Percentiles rank a stretch among this genome's conserved stretches.
Evolutionary conservation across 768 basidiomycete genomes (phyloP).

Genomic region (Cyclocybe cylindracea): DNA sequence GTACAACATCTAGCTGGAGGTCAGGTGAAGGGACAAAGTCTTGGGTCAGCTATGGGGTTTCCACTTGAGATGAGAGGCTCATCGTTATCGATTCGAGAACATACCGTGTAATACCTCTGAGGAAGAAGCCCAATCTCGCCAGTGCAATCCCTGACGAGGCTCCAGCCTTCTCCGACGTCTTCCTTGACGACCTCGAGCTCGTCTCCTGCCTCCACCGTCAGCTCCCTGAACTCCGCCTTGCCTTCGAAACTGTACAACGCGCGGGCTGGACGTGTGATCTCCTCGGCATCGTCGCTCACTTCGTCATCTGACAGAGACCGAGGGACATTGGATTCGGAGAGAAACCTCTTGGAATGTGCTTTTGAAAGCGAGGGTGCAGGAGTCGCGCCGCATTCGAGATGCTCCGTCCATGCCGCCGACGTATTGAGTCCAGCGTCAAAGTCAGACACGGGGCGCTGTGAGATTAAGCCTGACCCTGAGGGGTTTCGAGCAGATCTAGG

Average conservation of each 20-base stretch:
- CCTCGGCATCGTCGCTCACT: conserved; percentile 32
- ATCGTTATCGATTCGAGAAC: conserved; percentile 20
- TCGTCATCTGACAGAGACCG: conserved; percentile 45
- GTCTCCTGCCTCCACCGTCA: conserved; percentile 69
- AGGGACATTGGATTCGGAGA: conserved; percentile 37
- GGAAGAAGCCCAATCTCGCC: conserved; percentile 73
- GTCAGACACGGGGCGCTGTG: conserved; percentile 38
- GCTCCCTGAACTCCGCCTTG: conserved; percentile 72
- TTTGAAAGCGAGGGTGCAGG: conserved; percentile 27
- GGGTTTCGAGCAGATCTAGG: conserved; percentile 21
- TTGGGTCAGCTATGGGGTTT: conserved; percentile 55
- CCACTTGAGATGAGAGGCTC: conserved; percentile 2
- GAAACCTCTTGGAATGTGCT: conserved; percentile 34
- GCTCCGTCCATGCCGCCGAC: conserved; percentile 76
- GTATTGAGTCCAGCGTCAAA: conserved; percentile 82
- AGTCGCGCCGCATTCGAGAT: conserved; percentile 35
- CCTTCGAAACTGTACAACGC: conserved; percentile 77
- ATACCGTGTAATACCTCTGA: conserved; percentile 70
- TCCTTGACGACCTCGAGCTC: conserved; percentile 71
- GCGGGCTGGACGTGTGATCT: conserved; percentile 52
- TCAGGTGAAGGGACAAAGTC: conserved; percentile 58
- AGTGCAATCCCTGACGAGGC: conserved; percentile 58
- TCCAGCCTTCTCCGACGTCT: conserved; percentile 79
- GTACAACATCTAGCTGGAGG: conserved; percentile 32
- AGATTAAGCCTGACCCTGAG: conserved; percentile 5